Base-by-base conservation (phyloP, 139 green algal genomes). In the Coelastrella sp. region DNA sequence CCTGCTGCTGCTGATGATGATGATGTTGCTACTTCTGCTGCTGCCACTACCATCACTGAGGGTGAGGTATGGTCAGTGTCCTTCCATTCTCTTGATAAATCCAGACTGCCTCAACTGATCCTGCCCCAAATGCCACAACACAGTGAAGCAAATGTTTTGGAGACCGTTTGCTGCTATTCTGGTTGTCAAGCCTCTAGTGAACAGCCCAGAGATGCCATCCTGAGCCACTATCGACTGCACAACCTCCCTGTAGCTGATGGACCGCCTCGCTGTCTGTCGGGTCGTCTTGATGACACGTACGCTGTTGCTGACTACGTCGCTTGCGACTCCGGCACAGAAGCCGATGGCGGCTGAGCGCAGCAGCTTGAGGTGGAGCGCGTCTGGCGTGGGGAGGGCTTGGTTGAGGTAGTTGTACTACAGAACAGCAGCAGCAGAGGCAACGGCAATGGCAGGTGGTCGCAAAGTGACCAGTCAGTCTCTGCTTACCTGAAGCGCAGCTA, bases 221-320 rank as follows among this genome's bases (percentile, higher is more conserved):
- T 97, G 96, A 22, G 90, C 92, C 5, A 98, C 78, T 10, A 99
- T 93, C 24, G 92, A 89, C 94, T 96, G 94, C 74, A 87, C 20
- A 4, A 97, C 96, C 27, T 96, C 85, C 8, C 94, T 89, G 93
- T 98, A 98, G 20, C 90, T 94, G 25, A 96, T 95, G 4, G 94
- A 82, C 22, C 89, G 85, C 20, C 90, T 93, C 88, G 88, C 86
- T 0, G 97, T 97, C 92, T 99, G 97, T 92, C 97, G 97, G 65
- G 94, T 94, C 25, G 97, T 98, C 92, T 99, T 99, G 24, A 99
- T 92, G 14, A 99, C 97, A 6, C 97, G 93, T 78, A 98, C 95
- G 58, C 91, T 80, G 84, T 88, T 87, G 63, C 93, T 96, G 90
- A 76, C 27, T 10, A 56, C 49, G 49, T 88, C 84, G 12, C 84